Conservation (phyloP, 2,329 filamentous ascomycete species). For the Ceratocystis albifundus region DNA sequence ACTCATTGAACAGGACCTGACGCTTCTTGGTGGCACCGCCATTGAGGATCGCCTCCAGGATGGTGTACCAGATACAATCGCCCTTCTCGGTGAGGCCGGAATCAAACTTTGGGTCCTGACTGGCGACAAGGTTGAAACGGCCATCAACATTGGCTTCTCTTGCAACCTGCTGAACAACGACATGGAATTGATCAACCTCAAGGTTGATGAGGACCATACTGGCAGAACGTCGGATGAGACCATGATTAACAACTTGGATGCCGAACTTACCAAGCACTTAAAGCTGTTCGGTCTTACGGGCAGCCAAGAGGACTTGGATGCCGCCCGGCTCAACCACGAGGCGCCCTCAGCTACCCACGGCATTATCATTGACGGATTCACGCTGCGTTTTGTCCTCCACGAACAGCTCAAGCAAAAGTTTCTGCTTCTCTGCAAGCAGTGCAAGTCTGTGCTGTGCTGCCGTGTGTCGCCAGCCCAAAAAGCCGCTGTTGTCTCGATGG, state of each 20-base stretch:
- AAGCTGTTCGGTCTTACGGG: slow-evolving; percentile 66
- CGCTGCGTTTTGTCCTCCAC: slow-evolving; percentile 74
- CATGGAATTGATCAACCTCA: slow-evolving; percentile 90
- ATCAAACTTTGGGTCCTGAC: slow-evolving; percentile 99
- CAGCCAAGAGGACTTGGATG: slow-evolving; percentile 69
- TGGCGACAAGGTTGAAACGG: slow-evolving; percentile 96
- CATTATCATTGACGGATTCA: slow-evolving; percentile 88
- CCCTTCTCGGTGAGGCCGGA: slow-evolving; percentile 77
- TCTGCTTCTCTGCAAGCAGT: slow-evolving; percentile 88
- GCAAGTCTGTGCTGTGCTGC: slow-evolving; percentile 91
- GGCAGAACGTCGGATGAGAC: slow-evolving; percentile 38
- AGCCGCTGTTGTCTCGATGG: slow-evolving; percentile 90
- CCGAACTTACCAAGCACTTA: slow-evolving; percentile 64
- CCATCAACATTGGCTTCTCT: slow-evolving; percentile 99
- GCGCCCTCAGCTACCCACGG: slow-evolving; percentile 81
- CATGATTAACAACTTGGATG: slow-evolving; percentile 49
- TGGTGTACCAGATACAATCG: slow-evolving; percentile 91
- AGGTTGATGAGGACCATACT: slow-evolving; percentile 62
- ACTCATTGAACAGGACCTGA: slow-evolving; percentile 79
- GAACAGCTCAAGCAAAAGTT: slow-evolving; percentile 83
- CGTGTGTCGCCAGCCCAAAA: slow-evolving; percentile 95
- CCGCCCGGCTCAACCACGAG: slow-evolving; percentile 71
- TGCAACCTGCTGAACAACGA: slow-evolving; percentile 96
- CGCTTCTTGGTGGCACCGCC: slow-evolving; percentile 80
- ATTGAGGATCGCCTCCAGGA: slow-evolving; percentile 97